A percentile compares a stretch with the other conserved stretches of the same genome.
Conservation (phyloP, 768 basidiomycete species). For the Termitomyces sp. region DNA sequence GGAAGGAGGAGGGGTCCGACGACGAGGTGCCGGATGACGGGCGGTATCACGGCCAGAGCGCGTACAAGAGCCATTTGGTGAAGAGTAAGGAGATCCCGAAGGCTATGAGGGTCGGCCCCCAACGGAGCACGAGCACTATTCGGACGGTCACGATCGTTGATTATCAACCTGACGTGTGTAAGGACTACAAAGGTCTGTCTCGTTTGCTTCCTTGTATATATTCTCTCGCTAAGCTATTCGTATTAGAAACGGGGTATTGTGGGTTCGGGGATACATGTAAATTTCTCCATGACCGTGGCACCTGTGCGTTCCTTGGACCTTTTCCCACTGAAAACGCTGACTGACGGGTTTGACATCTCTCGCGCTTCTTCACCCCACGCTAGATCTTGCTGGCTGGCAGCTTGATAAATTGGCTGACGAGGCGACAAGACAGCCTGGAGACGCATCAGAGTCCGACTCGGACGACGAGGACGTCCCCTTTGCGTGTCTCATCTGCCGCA, state of each 20-base stretch:
- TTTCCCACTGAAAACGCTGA: slow-evolving; percentile 5
- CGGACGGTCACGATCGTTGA: slow-evolving; percentile 93
- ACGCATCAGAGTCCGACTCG: slow-evolving; percentile 61
- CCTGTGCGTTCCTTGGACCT: slow-evolving; percentile 51
- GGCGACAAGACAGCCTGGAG: slow-evolving; percentile 56
- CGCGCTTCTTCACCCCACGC: not conserved
- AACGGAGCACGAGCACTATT: slow-evolving; percentile 74
- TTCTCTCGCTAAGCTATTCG: slow-evolving; percentile 6
- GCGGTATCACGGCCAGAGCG: slow-evolving; percentile 78
- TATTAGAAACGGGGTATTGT: slow-evolving; percentile 93
- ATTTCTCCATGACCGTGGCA: slow-evolving; percentile 97
- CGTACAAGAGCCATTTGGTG: slow-evolving; percentile 76
- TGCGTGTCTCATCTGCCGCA: slow-evolving; percentile 96
- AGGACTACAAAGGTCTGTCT: slow-evolving; percentile 92
- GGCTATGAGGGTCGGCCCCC: slow-evolving; percentile 81
- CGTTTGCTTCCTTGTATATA: not conserved
- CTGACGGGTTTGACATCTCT: slow-evolving; percentile 8
- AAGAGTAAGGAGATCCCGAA: slow-evolving; percentile 83
- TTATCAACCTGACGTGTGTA: slow-evolving; percentile 99
- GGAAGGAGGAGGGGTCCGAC: slow-evolving; percentile 49
- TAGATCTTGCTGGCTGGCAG: slow-evolving; percentile 98
- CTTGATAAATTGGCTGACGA: slow-evolving; percentile 88
- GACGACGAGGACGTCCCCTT: slow-evolving; percentile 92
- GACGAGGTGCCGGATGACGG: slow-evolving; percentile 73
- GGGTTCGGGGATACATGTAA: slow-evolving; percentile 99